phyloP scores from a whole-genome alignment of 2,329 filamentous ascomycete species.

The Scedosporium dehoogii region DNA sequence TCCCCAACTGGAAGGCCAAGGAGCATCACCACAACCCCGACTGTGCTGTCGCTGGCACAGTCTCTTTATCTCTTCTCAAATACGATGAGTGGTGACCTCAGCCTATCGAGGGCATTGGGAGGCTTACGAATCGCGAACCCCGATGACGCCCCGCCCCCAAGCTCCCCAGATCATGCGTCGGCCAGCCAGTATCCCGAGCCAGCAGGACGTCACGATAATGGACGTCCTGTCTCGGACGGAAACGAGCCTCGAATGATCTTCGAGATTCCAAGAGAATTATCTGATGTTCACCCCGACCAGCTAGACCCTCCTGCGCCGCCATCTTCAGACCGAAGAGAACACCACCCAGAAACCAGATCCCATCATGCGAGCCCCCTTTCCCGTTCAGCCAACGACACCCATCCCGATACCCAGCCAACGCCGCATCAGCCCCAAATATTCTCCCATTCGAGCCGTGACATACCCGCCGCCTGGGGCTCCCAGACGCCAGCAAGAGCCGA shows the following conservation, averaged over 20 bases:
- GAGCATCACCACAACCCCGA: constrained; percentile 4
- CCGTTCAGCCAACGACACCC: constrained; percentile 11
- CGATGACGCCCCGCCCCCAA: constrained; percentile 53
- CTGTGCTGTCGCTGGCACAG: not conserved
- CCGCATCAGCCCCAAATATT: constrained; percentile 30
- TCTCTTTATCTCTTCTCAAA: constrained; percentile 9
- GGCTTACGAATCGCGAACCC: constrained; percentile 96
- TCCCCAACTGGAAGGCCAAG: constrained; percentile 9
- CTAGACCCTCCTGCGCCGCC: not conserved
- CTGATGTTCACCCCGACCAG: not conserved
- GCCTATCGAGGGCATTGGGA: constrained; percentile 83
- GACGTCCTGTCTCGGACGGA: not conserved
- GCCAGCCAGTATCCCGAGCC: constrained; percentile 1
- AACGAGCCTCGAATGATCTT: not conserved
- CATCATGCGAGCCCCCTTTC: constrained; percentile 7
- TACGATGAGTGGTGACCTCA: constrained; percentile 84
- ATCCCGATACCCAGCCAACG: constrained; percentile 8
- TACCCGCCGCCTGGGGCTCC: constrained; percentile 50
- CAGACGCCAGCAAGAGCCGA: not conserved
- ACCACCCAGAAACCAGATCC: not conserved
- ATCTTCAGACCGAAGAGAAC: not conserved
- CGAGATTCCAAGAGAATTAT: not conserved
- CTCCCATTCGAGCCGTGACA: constrained; percentile 43
- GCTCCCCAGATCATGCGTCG: constrained; percentile 14
- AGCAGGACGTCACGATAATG: not conserved